Evolutionary conservation across 352 stramenopile species (phyloP).

Genomic region (Globisporangium camurandrum): DNA sequence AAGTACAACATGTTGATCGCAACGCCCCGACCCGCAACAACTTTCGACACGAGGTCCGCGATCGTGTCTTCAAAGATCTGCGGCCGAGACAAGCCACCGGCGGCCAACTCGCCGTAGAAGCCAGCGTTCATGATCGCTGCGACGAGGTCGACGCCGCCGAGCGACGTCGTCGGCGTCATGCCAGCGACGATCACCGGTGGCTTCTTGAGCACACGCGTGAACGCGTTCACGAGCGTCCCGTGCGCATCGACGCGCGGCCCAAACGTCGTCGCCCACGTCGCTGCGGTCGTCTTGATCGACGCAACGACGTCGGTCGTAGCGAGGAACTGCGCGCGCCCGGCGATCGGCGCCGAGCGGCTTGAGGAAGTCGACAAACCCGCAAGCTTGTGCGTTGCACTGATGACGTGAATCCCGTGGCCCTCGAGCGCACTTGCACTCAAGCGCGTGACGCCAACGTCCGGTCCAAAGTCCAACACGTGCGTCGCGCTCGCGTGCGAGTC

Average conservation of each 20-base stretch:
- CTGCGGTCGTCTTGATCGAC: background rate
- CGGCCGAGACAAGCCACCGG: slow-evolving; percentile 59
- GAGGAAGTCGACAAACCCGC: slow-evolving; percentile 26
- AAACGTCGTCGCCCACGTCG: slow-evolving; percentile 50
- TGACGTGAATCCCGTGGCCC: slow-evolving; percentile 42
- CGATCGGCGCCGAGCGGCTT: slow-evolving; percentile 17
- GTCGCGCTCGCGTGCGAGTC: slow-evolving; percentile 30
- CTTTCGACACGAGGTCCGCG: slow-evolving; percentile 57
- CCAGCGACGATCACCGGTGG: slow-evolving; percentile 77
- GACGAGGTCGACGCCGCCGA: slow-evolving; percentile 73
- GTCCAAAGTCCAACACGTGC: slow-evolving; percentile 77
- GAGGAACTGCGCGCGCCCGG: slow-evolving; percentile 37
- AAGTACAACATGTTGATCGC: slow-evolving; percentile 87
- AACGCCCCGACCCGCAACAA: slow-evolving; percentile 66
- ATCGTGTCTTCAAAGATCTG: slow-evolving; percentile 69
- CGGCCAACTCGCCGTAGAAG: slow-evolving; percentile 75
- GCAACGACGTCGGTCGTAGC: slow-evolving; percentile 11
- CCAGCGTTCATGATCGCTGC: slow-evolving; percentile 75
- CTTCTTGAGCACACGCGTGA: slow-evolving; percentile 67
- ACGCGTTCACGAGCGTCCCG: slow-evolving; percentile 61
- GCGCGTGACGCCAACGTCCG: slow-evolving; percentile 43
- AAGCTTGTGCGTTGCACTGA: slow-evolving; percentile 24
- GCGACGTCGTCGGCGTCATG: slow-evolving; percentile 83
- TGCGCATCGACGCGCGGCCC: slow-evolving; percentile 31
- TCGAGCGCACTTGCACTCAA: slow-evolving; percentile 35